Base-by-base conservation (phyloP, 768 basidiomycete genomes). In the Suillus brevipes region DNA sequence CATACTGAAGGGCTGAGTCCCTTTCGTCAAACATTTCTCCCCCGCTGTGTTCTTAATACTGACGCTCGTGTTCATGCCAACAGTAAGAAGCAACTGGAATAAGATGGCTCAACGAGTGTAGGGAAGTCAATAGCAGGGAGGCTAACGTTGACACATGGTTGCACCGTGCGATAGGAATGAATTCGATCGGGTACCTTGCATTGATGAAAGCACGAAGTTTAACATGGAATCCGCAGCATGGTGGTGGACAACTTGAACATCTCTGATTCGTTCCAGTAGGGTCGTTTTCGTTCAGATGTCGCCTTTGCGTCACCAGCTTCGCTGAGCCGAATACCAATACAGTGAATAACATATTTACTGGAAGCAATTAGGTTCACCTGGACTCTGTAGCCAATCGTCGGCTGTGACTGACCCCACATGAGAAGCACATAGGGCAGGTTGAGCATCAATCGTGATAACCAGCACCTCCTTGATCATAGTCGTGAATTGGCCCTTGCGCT, bases 381-480 rank as follows among this genome's bases (percentile, higher is more conserved):
- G 40, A 20, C 25, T 14, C 18, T 42, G 25, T 18, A 28, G 25
- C 2, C 18, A 28, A 59, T 10, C 25, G 20, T 42, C 10, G 18
- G 20, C 18, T 28, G 23, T 12, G 40, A 40, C 76, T 64, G 37
- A 76, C 76, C 66, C 67, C 70, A 74, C 69, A 78, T 70, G 45
- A 77, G 68, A 23, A 75, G 65, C 18, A 70, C 71, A 55, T 74
- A 73, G 13, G 77, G 77, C 14, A 78, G 64, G 57, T 70, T 76
- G 63, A 71, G 78, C 57, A 75, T 66, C 16, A 28, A 52, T 28
- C 4, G 31, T 31, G 12, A 77, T 72, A 0, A 74, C 71, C 7
- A 78, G 61, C 1, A 67, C 63, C 63, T 78, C 75, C 6, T 25
- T 50, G 14, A 23, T 36, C 34, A 36, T 50, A 50, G 6, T 25